These are phyloP conservation scores for Circinella umbellata DNA, from an alignment of 371 early-diverging fungal species.

Conservation along the genomic window DNA sequence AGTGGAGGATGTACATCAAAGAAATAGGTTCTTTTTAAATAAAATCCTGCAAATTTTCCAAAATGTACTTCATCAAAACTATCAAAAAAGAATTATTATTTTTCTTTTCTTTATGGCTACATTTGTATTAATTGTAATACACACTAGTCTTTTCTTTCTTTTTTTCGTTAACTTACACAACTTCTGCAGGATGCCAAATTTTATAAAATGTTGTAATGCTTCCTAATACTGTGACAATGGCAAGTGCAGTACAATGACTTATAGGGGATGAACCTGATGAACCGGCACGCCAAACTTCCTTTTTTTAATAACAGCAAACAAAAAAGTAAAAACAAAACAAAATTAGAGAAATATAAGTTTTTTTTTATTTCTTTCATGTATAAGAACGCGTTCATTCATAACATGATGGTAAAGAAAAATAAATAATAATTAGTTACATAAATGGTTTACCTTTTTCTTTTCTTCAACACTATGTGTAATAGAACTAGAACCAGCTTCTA, in stretches of 20 bases:
- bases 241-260: conserved; percentile 10
- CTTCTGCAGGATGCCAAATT: conserved; percentile 70
- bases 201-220: conserved; percentile 43
- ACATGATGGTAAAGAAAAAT: background rate
- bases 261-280: background rate
- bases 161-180: conserved; percentile 56
- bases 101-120: too few relatives aligned
- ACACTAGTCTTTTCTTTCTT: too few relatives aligned
- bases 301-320: background rate
- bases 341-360: too few relatives aligned
- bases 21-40: conserved; percentile 92
- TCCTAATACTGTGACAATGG: conserved; percentile 19
- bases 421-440: background rate
- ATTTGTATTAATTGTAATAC: too few relatives aligned
- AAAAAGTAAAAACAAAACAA: background rate
- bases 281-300: background rate
- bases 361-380: too few relatives aligned
- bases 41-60: conserved; percentile 98
- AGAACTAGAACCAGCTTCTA: background rate
- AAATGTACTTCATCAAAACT: conserved; percentile 98
- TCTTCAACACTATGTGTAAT: background rate
- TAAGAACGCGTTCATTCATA: too few relatives aligned
- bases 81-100: too few relatives aligned
- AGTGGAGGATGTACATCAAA: conserved; percentile 99
- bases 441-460: conserved; percentile 2